These are phyloP conservation scores for Psilocybe tampanensis DNA, from an alignment of 768 basidiomycete species.

Conservation along the genomic window DNA sequence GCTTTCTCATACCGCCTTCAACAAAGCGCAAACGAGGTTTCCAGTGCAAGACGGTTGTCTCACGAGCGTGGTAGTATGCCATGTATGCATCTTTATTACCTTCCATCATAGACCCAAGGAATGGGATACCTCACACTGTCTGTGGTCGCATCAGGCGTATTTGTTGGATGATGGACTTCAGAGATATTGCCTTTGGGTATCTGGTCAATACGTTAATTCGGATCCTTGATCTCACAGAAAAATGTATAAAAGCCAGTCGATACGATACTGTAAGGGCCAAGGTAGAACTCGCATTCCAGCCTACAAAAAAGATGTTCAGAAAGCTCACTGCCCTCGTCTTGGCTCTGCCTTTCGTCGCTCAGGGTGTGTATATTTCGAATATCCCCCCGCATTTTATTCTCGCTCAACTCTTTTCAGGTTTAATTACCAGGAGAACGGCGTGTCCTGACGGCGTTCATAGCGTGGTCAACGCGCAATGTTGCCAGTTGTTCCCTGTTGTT, in stretches of 20 bases:
- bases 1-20: too few species aligned
- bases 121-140: not conserved
- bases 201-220: not conserved
- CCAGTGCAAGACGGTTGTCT: too few species aligned
- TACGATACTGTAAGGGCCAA: not conserved
- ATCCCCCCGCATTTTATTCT: not conserved
- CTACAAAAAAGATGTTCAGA: not conserved
- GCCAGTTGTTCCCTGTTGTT: conserved; percentile 7
- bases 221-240: conserved; percentile 5
- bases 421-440: not conserved
- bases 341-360: conserved; percentile 6
- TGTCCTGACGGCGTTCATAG: conserved; percentile 7
- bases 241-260: conserved; percentile 4
- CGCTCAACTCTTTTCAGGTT: not conserved
- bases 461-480: conserved; percentile 5
- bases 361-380: not conserved
- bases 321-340: conserved; percentile 8
- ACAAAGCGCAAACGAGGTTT: too few species aligned
- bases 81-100: too few species aligned
- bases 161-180: too few species aligned
- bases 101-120: too few species aligned
- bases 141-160: not conserved
- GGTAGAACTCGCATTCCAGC: not conserved
- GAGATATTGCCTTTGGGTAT: not conserved
- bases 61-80: too few species aligned